Conservation (phyloP, 2,329 filamentous ascomycete species). For the Monosporascus sp. region DNA sequence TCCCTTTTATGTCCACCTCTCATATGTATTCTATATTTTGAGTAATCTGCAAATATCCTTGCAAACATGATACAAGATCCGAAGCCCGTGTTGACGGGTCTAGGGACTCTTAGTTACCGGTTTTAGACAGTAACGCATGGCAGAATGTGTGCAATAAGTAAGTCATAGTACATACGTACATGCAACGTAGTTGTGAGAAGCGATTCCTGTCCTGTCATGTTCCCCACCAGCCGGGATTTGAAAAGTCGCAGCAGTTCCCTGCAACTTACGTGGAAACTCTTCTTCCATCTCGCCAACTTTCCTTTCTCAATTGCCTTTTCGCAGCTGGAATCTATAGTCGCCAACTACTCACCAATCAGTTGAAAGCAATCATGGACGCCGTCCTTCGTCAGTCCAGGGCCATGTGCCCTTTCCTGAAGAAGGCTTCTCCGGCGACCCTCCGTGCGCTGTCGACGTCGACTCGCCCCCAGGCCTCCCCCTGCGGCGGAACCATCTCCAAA, state of each 20-base stretch:
- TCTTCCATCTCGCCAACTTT: background rate
- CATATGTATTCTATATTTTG: too few relatives aligned
- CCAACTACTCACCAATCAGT: background rate
- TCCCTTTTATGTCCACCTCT: too few relatives aligned
- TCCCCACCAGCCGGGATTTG: background rate
- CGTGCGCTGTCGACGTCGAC: slow-evolving; percentile 78
- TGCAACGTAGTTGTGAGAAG: background rate
- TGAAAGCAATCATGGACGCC: slow-evolving; percentile 66
- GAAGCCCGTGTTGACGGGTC: too few relatives aligned
- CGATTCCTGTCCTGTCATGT: background rate
- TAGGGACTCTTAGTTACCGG: too few relatives aligned
- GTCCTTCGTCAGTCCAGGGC: slow-evolving; percentile 91
- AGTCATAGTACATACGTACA: too few relatives aligned
- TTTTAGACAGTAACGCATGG: too few relatives aligned
- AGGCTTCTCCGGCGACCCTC: slow-evolving; percentile 85
- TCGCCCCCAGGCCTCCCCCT: slow-evolving; percentile 61
- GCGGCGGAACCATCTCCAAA: slow-evolving; percentile 93
- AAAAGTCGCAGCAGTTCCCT: background rate
- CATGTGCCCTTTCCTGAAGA: slow-evolving; percentile 96
- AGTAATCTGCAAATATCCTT: too few relatives aligned
- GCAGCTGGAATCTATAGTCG: background rate
- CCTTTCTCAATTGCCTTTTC: background rate
- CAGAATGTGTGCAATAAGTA: too few relatives aligned
- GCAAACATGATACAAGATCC: too few relatives aligned
- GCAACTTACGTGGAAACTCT: background rate